phyloP scores from a whole-genome alignment of 2,329 filamentous ascomycete genomes.

The Meredithiella fracta region DNA sequence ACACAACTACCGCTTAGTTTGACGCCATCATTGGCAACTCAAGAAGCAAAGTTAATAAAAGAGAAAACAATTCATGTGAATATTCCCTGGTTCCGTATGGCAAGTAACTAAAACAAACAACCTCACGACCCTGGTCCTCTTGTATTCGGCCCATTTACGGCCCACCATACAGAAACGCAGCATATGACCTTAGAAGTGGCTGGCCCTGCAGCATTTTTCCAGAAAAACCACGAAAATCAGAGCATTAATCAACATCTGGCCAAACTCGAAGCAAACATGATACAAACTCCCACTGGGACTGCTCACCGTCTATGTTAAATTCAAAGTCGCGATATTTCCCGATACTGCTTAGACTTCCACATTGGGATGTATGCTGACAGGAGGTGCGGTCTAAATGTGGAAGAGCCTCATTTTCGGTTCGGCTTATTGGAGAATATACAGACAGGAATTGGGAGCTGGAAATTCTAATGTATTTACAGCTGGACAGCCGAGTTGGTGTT shows the following conservation, averaged over 20 bases:
- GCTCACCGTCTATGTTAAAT: too few species aligned
- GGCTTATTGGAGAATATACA: too few species aligned
- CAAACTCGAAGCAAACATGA: not conserved
- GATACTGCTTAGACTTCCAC: not conserved
- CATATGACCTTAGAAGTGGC: not conserved
- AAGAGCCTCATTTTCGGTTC: too few species aligned
- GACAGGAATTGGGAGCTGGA: too few species aligned
- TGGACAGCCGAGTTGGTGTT: too few species aligned
- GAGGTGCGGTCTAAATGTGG: too few species aligned
- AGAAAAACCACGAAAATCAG: not conserved
- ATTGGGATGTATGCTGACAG: too few species aligned
- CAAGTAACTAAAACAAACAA: not conserved
- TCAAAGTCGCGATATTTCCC: too few species aligned
- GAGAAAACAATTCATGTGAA: not conserved
- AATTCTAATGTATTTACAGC: too few species aligned
- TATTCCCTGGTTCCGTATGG: not conserved
- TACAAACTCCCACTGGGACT: too few species aligned
- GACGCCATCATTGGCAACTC: not conserved
- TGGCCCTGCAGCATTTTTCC: not conserved
- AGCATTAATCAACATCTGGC: not conserved
- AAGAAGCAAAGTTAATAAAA: not conserved
- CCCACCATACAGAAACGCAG: not conserved
- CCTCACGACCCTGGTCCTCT: not conserved
- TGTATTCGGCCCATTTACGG: constrained; percentile 16
- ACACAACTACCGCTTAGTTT: not conserved